Conservation (phyloP, 805 yeast genomes). For the Starmerella asiatica region DNA sequence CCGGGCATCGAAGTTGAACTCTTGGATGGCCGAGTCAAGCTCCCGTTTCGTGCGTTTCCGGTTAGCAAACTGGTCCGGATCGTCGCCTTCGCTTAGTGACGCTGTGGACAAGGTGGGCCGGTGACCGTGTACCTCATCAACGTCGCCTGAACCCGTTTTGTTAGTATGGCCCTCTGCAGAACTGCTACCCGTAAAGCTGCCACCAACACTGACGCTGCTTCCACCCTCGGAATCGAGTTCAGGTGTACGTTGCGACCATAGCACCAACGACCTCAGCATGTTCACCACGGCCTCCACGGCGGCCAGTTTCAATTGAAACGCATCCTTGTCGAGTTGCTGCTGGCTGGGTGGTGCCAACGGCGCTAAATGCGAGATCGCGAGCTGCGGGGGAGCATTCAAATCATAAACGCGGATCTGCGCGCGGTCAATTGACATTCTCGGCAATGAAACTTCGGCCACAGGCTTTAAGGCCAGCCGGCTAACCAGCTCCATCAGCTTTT, state of each 20-base stretch:
- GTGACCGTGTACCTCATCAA: conserved; percentile 1
- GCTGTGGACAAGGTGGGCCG: conserved; percentile 3
- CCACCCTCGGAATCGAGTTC: background rate
- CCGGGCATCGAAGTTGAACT: conserved; percentile 75
- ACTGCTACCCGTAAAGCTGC: background rate
- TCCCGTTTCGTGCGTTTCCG: conserved; percentile 73
- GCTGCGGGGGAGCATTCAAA: conserved; percentile 56
- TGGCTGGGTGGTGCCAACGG: conserved; percentile 23
- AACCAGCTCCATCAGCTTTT: conserved; percentile 63
- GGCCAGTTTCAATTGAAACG: conserved; percentile 69
- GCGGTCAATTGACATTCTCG: conserved; percentile 31
- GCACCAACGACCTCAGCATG: conserved; percentile 61
- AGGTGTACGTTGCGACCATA: conserved; percentile 62
- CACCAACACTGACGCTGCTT: background rate
- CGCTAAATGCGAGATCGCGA: conserved; percentile 54
- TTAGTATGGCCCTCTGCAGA: background rate
- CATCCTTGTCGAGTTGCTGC: conserved; percentile 40
- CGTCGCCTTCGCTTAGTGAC: conserved; percentile 32
- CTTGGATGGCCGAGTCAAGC: conserved; percentile 58
- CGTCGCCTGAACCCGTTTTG: too few species aligned
- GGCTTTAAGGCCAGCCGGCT: conserved; percentile 57
- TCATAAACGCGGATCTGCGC: conserved; percentile 46
- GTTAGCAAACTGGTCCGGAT: conserved; percentile 72
- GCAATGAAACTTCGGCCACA: conserved; percentile 56
- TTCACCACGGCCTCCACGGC: conserved; percentile 72